Evolutionary conservation across 768 basidiomycete genomes (phyloP), one percentile per base, ranked within the genome.

Genomic region (Russula brevipes): DNA sequence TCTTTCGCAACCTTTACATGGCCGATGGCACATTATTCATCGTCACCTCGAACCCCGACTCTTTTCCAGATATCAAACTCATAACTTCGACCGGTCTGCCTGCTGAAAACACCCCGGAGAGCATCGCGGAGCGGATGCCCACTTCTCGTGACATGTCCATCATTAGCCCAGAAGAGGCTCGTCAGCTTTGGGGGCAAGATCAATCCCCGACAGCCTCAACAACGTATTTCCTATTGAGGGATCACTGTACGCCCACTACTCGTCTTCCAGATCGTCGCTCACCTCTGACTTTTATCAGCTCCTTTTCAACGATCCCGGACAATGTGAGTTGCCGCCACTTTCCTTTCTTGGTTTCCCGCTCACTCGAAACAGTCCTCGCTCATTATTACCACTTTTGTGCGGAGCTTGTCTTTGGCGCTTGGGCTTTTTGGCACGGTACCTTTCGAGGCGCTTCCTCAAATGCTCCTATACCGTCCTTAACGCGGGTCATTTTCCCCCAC

Each of bases 381-480:
- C 92, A 94, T 72, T 94, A 92, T 73, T 94, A 93, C 73, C 92
- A 94, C 74, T 86, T 91, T 63, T 88, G 87, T 38, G 92, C 88
- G 0, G 92, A 94, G 71, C 82, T 91, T 52, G 75, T 91, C 60
- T 76, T 93, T 38, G 91, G 91, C 38, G 75, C 82, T 3, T 90
- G 89, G 81, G 82, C 88, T 1, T 82, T 90, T 68, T 90, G 86
- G 86, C 77, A 79, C 50, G 85, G 86, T 41, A 79, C 85, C 6
- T 73, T 71, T 64, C 62, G 65, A 19, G 66, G 65, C 30, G 54
- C 50, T 38, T 70, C 71, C 30, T 56, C 65, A 52, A 35, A 31
- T 4, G 33, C 58, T 7, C 6, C 16, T 7, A 59, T 69, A 4
- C 66, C 74, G 69, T 6, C 69, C 46, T 61, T 92, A 19, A 75